Conservation (phyloP, 306 rosid species). For the Trichosanthes truncata region DNA sequence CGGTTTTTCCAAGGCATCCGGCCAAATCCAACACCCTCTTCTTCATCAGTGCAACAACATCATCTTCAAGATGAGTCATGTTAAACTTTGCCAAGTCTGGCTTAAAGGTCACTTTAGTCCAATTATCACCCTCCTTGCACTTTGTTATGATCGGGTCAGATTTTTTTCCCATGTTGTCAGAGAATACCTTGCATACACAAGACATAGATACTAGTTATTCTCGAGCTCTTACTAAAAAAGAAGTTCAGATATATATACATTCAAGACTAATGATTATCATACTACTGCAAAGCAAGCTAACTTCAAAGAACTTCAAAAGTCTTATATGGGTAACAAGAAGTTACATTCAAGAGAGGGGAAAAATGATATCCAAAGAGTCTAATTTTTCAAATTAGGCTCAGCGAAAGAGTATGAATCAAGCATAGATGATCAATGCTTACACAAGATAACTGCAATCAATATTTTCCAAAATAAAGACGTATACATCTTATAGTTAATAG, state of each 20-base stretch:
- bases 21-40: constrained; percentile 90
- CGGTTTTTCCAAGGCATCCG: constrained; percentile 85
- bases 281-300: background rate
- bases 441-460: background rate
- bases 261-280: background rate
- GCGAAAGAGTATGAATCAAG: background rate
- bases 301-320: background rate
- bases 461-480: background rate
- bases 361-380: background rate
- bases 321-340: background rate
- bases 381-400: background rate
- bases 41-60: constrained; percentile 86
- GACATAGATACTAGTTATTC: background rate
- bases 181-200: constrained; percentile 42
- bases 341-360: background rate
- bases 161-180: constrained; percentile 72
- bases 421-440: background rate
- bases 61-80: constrained; percentile 83
- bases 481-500: background rate
- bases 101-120: constrained; percentile 90
- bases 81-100: constrained; percentile 76
- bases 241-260: background rate
- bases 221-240: background rate
- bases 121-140: constrained; percentile 71
- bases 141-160: constrained; percentile 58